Evolutionary conservation across 768 basidiomycete genomes (phyloP).

Genomic region (Pleurotus citrinopileatus): DNA sequence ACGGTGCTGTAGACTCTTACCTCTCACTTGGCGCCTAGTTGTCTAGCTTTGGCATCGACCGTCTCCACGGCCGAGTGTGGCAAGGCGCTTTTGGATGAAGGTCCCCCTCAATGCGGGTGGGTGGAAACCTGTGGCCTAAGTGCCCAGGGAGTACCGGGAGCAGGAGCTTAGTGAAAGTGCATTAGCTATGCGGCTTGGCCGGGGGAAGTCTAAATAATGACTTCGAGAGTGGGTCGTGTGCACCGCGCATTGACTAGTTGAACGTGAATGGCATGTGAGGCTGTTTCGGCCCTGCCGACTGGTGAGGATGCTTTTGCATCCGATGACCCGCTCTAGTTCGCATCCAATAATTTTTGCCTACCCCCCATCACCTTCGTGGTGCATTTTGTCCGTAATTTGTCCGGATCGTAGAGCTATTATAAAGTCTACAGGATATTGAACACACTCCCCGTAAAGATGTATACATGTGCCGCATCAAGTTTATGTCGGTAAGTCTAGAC

Average conservation of each 20-base stretch:
- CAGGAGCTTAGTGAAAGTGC: conserved; percentile 32
- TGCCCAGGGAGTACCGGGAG: conserved; percentile 31
- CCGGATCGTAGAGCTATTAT: too few relatives aligned
- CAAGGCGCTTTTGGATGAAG: conserved; percentile 19
- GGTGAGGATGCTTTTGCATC: conserved; percentile 13
- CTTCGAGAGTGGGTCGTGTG: conserved; percentile 39
- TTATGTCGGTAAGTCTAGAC: too few relatives aligned
- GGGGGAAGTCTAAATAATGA: conserved; percentile 36
- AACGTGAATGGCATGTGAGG: conserved; percentile 12
- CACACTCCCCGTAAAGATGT: too few relatives aligned
- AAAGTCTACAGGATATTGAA: too few relatives aligned
- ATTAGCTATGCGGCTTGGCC: conserved; percentile 25
- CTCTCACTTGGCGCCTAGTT: not conserved
- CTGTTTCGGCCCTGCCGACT: conserved; percentile 12
- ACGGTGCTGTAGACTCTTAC: not conserved
- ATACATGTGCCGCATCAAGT: too few relatives aligned
- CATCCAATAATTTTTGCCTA: conserved; percentile 21
- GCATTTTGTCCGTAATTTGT: conserved; percentile 5
- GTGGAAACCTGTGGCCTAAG: conserved; percentile 28
- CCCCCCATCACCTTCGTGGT: conserved; percentile 20
- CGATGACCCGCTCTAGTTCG: conserved; percentile 18
- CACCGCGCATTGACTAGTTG: conserved; percentile 12
- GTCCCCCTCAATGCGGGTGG: conserved; percentile 16
- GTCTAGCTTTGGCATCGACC: not conserved
- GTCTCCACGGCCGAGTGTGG: conserved; percentile 8